Evolutionary conservation across 129 eudicot species (phyloP), one percentile per base, ranked within the genome.

Genomic region (Rutidosis leptorrhynchoides): DNA sequence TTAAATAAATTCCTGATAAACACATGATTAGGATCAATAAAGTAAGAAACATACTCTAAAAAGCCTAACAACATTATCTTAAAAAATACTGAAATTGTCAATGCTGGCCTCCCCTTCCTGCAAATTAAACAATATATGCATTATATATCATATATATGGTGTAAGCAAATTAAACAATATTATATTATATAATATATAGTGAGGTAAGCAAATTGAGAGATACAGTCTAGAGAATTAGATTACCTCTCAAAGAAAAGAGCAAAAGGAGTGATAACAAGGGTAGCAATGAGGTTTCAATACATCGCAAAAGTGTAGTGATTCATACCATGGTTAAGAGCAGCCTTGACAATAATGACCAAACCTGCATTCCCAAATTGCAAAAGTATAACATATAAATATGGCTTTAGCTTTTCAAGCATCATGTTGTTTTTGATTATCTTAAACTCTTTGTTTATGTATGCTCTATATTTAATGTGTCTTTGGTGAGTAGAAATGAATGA

Each of bases 251-350:
- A 73, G 67, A 80, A 1, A 14, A 85, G 42, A 51, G 98, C 98
- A 12, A 88, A 92, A 70, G 96, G 98, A 46, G 86, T 77, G 0
- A 86, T 75, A 52, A 85, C 75, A 32, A 83, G 71, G 48, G 98
- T 79, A 25, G 98, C 98, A 67, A 76, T 64, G 46, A 80, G 84
- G 75, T 85, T 89, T 22, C 98, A 80, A 49, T 92, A 88, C 20
- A 84, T 92, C 0, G 93, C 73, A 46, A 85, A 84, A 10, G 93
- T 83, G 77, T 78, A 88, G 67, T 88, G 85, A 77, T 85, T 92
- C 85, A 82, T 88, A 26, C 98, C 98, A n/a, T 80, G 69, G 69
- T 88, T 82, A 27, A 88, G 84, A 29, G 96, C 98, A 62, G 81
- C 74, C 74, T 87, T 88, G 2, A 88, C 93, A 14, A 88, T 74